Conservation (phyloP, 2,329 filamentous ascomycete species). For the Calonectria hongkongensis region DNA sequence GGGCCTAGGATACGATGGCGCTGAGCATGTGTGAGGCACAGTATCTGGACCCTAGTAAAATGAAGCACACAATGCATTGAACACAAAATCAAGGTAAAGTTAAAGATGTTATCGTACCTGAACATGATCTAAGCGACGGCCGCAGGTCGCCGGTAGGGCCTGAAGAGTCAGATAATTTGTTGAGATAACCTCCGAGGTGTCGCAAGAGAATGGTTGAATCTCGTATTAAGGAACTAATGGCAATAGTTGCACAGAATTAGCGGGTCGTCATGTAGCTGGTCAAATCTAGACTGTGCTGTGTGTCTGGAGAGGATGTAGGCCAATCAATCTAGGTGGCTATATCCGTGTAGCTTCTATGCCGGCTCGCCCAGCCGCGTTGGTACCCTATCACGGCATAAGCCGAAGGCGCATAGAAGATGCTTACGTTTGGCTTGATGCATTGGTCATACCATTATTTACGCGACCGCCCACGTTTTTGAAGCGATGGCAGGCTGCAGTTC, state of each 20-base stretch:
- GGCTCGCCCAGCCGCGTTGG: not conserved
- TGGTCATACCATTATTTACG: not conserved
- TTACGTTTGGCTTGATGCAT: conserved; percentile 11
- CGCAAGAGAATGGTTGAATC: not conserved
- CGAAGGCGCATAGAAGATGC: not conserved
- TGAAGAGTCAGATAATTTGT: not conserved
- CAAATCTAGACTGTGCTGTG: not conserved
- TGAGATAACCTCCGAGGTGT: not conserved
- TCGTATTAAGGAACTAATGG: conserved; percentile 7
- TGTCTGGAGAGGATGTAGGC: not conserved
- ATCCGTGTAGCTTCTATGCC: conserved; percentile 5
- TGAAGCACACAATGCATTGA: not conserved
- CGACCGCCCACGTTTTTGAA: not conserved
- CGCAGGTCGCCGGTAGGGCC: not conserved
- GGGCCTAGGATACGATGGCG: not conserved
- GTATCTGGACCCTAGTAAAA: conserved; percentile 7
- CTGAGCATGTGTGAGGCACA: conserved; percentile 1
- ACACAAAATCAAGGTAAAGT: not conserved
- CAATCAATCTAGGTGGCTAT: not conserved
- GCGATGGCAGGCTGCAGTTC: not conserved
- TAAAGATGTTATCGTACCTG: not conserved
- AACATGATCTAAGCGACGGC: not conserved
- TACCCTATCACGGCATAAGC: not conserved
- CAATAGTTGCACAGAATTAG: not conserved
- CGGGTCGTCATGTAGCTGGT: conserved; percentile 27